These are phyloP conservation scores for Caryopteris hybrid DNA, from an alignment of 305 asterid genomes.

Conservation along the genomic window DNA sequence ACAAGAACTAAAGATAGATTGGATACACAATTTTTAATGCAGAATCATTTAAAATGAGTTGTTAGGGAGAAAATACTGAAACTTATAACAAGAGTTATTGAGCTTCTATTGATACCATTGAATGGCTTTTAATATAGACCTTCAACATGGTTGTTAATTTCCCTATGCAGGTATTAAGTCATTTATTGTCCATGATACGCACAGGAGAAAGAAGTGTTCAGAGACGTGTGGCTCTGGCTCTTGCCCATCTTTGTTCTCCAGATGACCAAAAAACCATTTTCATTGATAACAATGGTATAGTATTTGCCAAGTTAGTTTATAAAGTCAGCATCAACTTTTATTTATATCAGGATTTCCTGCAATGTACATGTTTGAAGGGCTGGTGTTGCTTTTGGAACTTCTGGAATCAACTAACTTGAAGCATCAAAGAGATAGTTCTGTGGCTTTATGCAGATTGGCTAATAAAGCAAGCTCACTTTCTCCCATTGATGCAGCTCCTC, in stretches of 20 bases:
- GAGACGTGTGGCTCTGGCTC: conserved; percentile 88
- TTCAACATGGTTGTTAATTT: conserved; percentile 9
- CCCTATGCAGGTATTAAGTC: conserved; percentile 68
- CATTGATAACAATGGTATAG: conserved; percentile 71
- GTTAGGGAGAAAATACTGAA: neutral
- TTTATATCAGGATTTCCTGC: conserved; percentile 10
- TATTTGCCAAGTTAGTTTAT: conserved; percentile 8
- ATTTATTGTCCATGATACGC: conserved; percentile 87
- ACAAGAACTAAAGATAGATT: neutral
- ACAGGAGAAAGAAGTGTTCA: conserved; percentile 68
- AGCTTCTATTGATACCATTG: conserved; percentile 1
- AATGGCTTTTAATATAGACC: neutral
- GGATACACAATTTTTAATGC: neutral
- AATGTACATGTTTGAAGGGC: conserved; percentile 44
- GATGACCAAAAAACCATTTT: conserved; percentile 84
- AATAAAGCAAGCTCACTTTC: conserved; percentile 80
- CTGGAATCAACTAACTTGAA: conserved; percentile 61
- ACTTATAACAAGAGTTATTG: neutral
- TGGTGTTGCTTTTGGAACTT: conserved; percentile 83
- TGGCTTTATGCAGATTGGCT: conserved; percentile 81
- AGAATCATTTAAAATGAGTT: neutral
- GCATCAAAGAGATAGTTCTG: conserved; percentile 73
- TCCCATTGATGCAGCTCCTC: conserved; percentile 95
- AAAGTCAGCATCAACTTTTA: conserved; percentile 5
- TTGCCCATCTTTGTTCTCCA: conserved; percentile 91